phyloP scores from a whole-genome alignment of 1,284 basidiomycete species.

The Ustilago shanxiensis region DNA sequence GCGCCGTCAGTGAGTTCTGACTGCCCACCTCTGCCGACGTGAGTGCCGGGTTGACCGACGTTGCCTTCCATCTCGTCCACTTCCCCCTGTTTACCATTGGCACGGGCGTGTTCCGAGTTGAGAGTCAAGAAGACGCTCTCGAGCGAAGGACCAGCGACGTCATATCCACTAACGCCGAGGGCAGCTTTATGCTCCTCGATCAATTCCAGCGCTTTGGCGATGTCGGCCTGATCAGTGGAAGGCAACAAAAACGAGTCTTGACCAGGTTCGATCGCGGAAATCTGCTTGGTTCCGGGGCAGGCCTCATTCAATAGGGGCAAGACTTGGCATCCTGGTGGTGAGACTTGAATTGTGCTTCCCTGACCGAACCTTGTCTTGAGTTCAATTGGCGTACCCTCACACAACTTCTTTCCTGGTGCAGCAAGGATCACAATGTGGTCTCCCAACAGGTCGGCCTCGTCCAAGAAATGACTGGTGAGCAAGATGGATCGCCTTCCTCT shows the following conservation, averaged over 20 bases:
- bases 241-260: slow-evolving; percentile 70
- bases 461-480: slow-evolving; percentile 80
- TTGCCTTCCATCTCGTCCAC: slow-evolving; percentile 47
- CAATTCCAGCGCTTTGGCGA: slow-evolving; percentile 75
- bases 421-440: slow-evolving; percentile 82
- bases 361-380: slow-evolving; percentile 80
- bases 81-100: slow-evolving; percentile 37
- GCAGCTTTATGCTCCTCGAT: slow-evolving; percentile 73
- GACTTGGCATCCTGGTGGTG: slow-evolving; percentile 16
- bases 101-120: slow-evolving; percentile 72
- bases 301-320: slow-evolving; percentile 17
- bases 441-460: slow-evolving; percentile 83
- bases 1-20: slow-evolving; percentile 74
- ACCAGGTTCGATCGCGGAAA: slow-evolving; percentile 20
- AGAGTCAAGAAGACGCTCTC: slow-evolving; percentile 83
- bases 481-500: slow-evolving; percentile 78
- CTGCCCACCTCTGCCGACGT: not conserved
- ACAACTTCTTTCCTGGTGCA: slow-evolving; percentile 80
- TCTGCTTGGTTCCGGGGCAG: slow-evolving; percentile 70
- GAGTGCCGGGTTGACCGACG: slow-evolving; percentile 15
- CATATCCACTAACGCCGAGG: slow-evolving; percentile 75
- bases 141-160: slow-evolving; percentile 80
- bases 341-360: slow-evolving; percentile 76
- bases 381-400: slow-evolving; percentile 79
- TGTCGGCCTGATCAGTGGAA: slow-evolving; percentile 66